These are phyloP conservation scores for Magnolia sinica DNA, from an alignment of 164 flowering plant species.

Conservation along the genomic window DNA sequence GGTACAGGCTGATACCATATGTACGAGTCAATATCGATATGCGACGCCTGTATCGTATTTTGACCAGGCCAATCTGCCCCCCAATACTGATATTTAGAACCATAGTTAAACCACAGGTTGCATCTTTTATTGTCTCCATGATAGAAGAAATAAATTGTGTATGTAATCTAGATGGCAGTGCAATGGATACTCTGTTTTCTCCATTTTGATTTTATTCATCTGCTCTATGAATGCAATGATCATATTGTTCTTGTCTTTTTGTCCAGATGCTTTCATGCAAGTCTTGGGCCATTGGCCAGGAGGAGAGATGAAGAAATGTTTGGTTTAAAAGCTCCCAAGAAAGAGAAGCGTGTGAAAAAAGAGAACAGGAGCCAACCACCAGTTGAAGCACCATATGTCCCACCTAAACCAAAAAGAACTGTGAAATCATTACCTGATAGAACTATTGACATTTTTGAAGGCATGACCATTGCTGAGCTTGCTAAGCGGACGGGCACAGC, in stretches of 20 bases:
- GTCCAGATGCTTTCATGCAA: slow-evolving; percentile 60
- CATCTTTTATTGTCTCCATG: too few relatives aligned
- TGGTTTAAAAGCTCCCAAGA: slow-evolving; percentile 43
- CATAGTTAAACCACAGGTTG: too few relatives aligned
- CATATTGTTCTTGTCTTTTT: slow-evolving; percentile 6
- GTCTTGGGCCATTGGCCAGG: slow-evolving; percentile 34
- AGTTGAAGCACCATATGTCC: slow-evolving; percentile 75
- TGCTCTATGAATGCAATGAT: neutral
- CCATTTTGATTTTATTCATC: neutral
- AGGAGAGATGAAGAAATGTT: slow-evolving; percentile 29
- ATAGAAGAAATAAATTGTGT: neutral
- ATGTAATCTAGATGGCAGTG: neutral
- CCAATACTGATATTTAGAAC: too few relatives aligned
- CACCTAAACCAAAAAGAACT: slow-evolving; percentile 50
- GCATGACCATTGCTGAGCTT: slow-evolving; percentile 81
- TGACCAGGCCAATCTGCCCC: too few relatives aligned
- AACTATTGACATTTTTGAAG: slow-evolving; percentile 85
- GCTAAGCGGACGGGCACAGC: slow-evolving; percentile 67
- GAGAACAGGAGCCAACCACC: slow-evolving; percentile 49
- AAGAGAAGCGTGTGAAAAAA: slow-evolving; percentile 56
- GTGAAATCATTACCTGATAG: slow-evolving; percentile 43
- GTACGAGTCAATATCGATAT: too few relatives aligned
- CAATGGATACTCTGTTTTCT: neutral
- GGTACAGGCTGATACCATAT: too few relatives aligned
- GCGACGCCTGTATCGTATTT: too few relatives aligned